Conservation (phyloP, 2,329 filamentous ascomycete species). For the Stagonosporopsis cucurbitacearum region DNA sequence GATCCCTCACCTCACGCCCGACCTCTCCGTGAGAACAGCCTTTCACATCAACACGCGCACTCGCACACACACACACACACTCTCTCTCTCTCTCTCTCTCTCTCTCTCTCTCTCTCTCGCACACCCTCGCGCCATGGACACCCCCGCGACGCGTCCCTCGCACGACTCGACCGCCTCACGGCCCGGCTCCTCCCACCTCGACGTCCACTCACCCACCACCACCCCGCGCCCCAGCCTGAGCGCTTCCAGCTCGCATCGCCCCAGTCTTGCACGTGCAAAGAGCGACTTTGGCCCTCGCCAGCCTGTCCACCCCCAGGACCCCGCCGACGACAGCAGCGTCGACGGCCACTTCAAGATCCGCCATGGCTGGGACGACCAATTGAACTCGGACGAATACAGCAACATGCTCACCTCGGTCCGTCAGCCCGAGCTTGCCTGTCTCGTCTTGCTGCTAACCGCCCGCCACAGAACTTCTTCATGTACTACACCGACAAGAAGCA, state of each 20-base stretch:
- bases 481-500: slow-evolving; percentile 99
- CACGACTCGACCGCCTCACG: slow-evolving; percentile 26
- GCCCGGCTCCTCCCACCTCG: slow-evolving; percentile 36
- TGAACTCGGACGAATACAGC: slow-evolving; percentile 88
- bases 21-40: slow-evolving; percentile 42
- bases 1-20: slow-evolving; percentile 28
- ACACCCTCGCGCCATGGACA: slow-evolving; percentile 31
- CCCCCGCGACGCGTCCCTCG: slow-evolving; percentile 21
- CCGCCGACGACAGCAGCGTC: slow-evolving; percentile 51
- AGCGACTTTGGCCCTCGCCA: slow-evolving; percentile 65
- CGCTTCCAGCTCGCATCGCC: slow-evolving; percentile 53
- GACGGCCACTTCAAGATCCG: slow-evolving; percentile 67
- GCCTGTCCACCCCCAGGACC: slow-evolving; percentile 30
- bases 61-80: too few species aligned
- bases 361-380: slow-evolving; percentile 92
- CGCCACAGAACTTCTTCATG: slow-evolving; percentile 91
- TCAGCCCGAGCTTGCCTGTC: slow-evolving; percentile 26
- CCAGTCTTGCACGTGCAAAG: slow-evolving; percentile 60
- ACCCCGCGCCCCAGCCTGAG: slow-evolving; percentile 60
- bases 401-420: slow-evolving; percentile 80
- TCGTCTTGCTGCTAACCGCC: slow-evolving; percentile 15
- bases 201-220: slow-evolving; percentile 30
- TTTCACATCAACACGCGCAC: too few species aligned
- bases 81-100: too few species aligned
- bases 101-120: too few species aligned